Evolutionary conservation across 352 stramenopile genomes (phyloP).

Genomic region (Globisporangium abappressorium): DNA sequence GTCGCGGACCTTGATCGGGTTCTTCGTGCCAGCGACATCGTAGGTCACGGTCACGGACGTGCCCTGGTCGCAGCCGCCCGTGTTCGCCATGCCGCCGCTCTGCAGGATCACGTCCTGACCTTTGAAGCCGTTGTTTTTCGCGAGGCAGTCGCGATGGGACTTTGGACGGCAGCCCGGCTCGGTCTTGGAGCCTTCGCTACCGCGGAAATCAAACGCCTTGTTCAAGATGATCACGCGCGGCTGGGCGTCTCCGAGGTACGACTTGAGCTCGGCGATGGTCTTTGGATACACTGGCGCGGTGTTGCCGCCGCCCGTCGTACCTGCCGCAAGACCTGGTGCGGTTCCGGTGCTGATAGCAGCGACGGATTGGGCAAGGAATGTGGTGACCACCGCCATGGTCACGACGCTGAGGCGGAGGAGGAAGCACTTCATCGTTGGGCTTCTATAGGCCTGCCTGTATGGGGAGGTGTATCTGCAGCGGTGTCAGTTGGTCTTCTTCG

Average conservation of each 20-base stretch:
- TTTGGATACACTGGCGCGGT: slow-evolving; percentile 29
- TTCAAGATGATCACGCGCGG: slow-evolving; percentile 48
- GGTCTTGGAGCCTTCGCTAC: slow-evolving; percentile 41
- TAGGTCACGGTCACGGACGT: slow-evolving; percentile 36
- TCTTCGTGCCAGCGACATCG: slow-evolving; percentile 34
- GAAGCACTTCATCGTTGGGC: too few relatives aligned
- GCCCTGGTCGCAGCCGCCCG: slow-evolving; percentile 42
- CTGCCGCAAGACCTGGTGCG: slow-evolving; percentile 16
- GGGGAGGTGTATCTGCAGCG: too few relatives aligned
- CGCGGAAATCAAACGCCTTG: slow-evolving; percentile 45
- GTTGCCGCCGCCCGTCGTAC: slow-evolving; percentile 39
- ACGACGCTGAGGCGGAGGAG: too few relatives aligned
- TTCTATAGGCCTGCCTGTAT: too few relatives aligned
- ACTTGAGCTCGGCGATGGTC: slow-evolving; percentile 37
- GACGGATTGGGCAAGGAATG: too few relatives aligned
- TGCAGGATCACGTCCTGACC: slow-evolving; percentile 55
- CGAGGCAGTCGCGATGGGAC: slow-evolving; percentile 36
- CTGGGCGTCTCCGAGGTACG: slow-evolving; percentile 32
- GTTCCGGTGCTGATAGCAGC: too few relatives aligned
- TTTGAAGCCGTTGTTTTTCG: slow-evolving; percentile 52
- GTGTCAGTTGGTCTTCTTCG: too few relatives aligned
- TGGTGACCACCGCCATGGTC: too few relatives aligned
- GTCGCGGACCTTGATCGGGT: slow-evolving; percentile 21
- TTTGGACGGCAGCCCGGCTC: slow-evolving; percentile 41
- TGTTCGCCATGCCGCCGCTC: slow-evolving; percentile 45